Conservation (phyloP, 1,284 basidiomycete species). For the Papiliotrema terrestris region DNA sequence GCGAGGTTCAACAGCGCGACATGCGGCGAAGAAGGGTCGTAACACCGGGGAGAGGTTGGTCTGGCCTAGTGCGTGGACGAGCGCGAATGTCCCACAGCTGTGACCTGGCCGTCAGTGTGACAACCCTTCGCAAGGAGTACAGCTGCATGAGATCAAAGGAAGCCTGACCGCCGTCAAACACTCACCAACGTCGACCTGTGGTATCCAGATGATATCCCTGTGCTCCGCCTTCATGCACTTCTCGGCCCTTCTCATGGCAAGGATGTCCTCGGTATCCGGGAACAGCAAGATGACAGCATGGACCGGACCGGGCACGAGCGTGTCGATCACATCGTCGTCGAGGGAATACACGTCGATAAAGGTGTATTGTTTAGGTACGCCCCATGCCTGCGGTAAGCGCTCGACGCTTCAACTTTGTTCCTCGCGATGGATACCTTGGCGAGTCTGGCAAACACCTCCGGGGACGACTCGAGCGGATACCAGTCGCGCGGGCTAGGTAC, state of each 20-base stretch:
- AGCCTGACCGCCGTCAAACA: no score
- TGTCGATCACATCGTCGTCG: slow-evolving; percentile 51
- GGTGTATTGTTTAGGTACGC: slow-evolving; percentile 41
- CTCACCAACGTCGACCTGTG: slow-evolving; percentile 16
- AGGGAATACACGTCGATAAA: slow-evolving; percentile 54
- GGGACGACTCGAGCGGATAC: slow-evolving; percentile 15
- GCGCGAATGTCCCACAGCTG: slow-evolving; percentile 24
- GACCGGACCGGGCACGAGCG: slow-evolving; percentile 49
- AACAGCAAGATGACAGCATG: slow-evolving; percentile 53
- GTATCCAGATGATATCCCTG: slow-evolving; percentile 20
- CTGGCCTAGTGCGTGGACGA: slow-evolving; percentile 19
- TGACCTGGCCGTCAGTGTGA: slow-evolving; percentile 16
- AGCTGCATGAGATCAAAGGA: background rate
- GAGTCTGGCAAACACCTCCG: slow-evolving; percentile 15
- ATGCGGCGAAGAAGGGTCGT: slow-evolving; percentile 12
- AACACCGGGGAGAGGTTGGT: slow-evolving; percentile 14
- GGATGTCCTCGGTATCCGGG: slow-evolving; percentile 32
- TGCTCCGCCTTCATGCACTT: background rate
- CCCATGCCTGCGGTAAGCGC: slow-evolving; percentile 20
- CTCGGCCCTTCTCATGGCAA: slow-evolving; percentile 9
- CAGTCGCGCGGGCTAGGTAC: slow-evolving; percentile 2
- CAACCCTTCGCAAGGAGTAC: background rate
- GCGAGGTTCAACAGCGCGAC: background rate
- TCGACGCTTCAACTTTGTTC: background rate
- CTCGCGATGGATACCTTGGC: slow-evolving; percentile 9